phyloP scores from a whole-genome alignment of 805 yeast species.

The Monosporozyma servazzii region DNA sequence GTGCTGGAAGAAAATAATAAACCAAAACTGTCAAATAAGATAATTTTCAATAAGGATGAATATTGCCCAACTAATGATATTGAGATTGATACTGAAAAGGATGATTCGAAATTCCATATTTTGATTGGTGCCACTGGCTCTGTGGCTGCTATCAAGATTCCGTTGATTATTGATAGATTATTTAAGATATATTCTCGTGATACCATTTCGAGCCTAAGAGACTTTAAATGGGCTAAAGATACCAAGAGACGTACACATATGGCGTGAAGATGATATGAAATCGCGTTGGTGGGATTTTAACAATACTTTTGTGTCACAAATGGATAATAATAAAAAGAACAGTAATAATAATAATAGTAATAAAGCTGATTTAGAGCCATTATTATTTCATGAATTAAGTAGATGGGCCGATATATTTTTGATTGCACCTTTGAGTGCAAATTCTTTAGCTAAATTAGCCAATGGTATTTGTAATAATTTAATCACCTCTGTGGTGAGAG shows the following conservation, averaged over 20 bases:
- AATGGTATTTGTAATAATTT: conserved; percentile 73
- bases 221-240: conserved; percentile 56
- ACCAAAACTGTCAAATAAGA: not conserved
- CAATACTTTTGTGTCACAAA: conserved; percentile 11
- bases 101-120: conserved; percentile 81
- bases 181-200: conserved; percentile 68
- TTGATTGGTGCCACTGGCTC: conserved; percentile 91
- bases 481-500: conserved; percentile 62
- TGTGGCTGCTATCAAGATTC: conserved; percentile 90
- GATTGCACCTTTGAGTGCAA: conserved; percentile 73
- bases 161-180: conserved; percentile 77
- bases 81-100: conserved; percentile 33
- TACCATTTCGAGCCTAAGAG: conserved; percentile 68
- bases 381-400: conserved; percentile 66
- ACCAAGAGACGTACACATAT: conserved; percentile 66
- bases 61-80: not conserved
- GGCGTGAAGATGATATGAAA: conserved; percentile 72
- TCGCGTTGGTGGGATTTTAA: conserved; percentile 2
- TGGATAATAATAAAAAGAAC: conserved; percentile 8
- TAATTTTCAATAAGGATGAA: conserved; percentile 1
- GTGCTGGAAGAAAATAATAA: conserved; percentile 4
- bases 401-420: conserved; percentile 79
- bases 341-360: conserved; percentile 10
- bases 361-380: conserved; percentile 46
- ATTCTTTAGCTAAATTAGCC: conserved; percentile 65